Evolutionary conservation across 768 basidiomycete species (phyloP).

Genomic region (Mycena capillaripes): DNA sequence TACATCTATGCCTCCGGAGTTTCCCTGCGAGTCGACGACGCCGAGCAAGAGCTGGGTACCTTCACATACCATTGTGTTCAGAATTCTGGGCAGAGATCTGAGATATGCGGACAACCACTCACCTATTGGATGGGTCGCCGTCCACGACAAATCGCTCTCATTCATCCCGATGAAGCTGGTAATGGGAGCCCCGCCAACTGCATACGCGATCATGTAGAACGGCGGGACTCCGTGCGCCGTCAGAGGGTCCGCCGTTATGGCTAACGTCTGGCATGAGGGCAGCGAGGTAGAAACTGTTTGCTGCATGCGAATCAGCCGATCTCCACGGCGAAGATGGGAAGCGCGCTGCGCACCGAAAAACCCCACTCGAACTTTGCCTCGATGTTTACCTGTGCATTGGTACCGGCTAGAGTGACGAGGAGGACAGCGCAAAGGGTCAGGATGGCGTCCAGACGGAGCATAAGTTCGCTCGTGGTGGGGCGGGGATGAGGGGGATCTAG

Average conservation of each 20-base stretch:
- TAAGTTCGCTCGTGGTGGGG: no score
- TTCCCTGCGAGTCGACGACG: conserved; percentile 60
- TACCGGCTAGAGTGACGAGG: no score
- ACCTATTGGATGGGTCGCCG: conserved; percentile 56
- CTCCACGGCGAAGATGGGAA: neutral
- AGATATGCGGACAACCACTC: conserved; percentile 28
- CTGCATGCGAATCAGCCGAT: neutral
- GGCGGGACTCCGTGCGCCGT: conserved; percentile 43
- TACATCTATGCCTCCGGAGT: conserved; percentile 49
- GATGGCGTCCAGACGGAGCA: no score
- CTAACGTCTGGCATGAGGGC: neutral
- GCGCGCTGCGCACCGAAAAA: neutral
- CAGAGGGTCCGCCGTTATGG: neutral
- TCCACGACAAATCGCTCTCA: conserved; percentile 55
- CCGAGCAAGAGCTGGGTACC: conserved; percentile 58
- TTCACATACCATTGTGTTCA: conserved; percentile 31
- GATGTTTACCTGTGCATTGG: neutral
- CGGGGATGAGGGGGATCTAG: no score
- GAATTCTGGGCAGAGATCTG: neutral
- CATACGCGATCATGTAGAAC: conserved; percentile 60
- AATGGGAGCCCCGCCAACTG: conserved; percentile 50
- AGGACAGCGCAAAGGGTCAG: no score
- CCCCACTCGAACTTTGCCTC: conserved; percentile 18
- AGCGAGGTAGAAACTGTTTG: neutral
- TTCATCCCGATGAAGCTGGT: conserved; percentile 53